Base-by-base conservation (phyloP, 495 filamentous ascomycete genomes). In the Penicillium antarcticum region DNA sequence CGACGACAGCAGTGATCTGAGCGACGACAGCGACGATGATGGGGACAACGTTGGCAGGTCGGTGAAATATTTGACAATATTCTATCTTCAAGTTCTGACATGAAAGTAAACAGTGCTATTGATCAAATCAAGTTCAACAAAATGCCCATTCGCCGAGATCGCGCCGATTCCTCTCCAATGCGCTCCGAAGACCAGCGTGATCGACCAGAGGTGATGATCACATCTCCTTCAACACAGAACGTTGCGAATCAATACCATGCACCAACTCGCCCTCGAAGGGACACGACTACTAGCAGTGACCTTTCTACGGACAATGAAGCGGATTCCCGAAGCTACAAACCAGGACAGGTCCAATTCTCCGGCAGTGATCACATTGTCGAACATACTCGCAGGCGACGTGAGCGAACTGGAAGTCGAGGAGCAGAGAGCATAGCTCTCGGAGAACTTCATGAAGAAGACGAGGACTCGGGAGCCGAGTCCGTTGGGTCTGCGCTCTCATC, bases 1-100 rank as follows among this genome's bases (percentile, higher is more conserved):
- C 38, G 95, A 97, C 24, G 95, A 97, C 65, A 97, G 94, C 65
- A 96, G 91, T 63, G 94, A 97, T 65, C 70, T 97, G 52, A 97
- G 90, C 60, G 94, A 97, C 57, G 92, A 97, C 45, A 97, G 91
- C 58, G 94, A 98, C 42, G 92, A 96, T 26, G 91, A 96, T 50
- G 78, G 76, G 9, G 90, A 95, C 13, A 65, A 60, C 35, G 45
- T 60, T 24, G 62, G 62, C 62, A 72, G 74, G 74, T 76, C 45
- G 43, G 65, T 56, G 8, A 36, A 14, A 23, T 34, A 16, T 14
- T 26, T 26, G 14, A 32, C 12, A n/a, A 33, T 19, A 45, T 33
- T 18, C 24, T 16, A 23, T n/a, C 37, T 21, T 45, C 31, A 35
- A 34, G 14, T 61, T 34, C 61, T 72, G 10, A 68, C 48, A 32